Evolutionary conservation across 371 early-diverging fungal genomes (phyloP).

Genomic region (Lichtheimia ornata): DNA sequence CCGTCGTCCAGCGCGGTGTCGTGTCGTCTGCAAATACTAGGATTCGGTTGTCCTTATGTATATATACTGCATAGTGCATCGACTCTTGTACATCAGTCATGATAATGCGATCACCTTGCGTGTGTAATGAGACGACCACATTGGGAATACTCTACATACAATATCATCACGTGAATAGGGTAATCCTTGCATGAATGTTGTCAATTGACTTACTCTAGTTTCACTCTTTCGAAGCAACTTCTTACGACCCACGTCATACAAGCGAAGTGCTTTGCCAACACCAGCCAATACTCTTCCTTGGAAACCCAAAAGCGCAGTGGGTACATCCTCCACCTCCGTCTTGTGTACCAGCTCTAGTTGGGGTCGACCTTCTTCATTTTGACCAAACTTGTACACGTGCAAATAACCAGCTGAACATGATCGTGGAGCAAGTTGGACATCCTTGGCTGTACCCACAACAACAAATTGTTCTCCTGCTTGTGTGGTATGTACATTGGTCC

Average conservation of each 20-base stretch:
- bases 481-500: slow-evolving; percentile 50
- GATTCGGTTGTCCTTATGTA: slow-evolving; percentile 77
- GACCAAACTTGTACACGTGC: slow-evolving; percentile 72
- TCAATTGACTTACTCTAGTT: slow-evolving; percentile 47
- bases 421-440: slow-evolving; percentile 73
- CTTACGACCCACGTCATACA: slow-evolving; percentile 93
- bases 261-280: slow-evolving; percentile 82
- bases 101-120: slow-evolving; percentile 86
- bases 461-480: slow-evolving; percentile 56
- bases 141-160: slow-evolving; percentile 65
- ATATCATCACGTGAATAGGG: neutral
- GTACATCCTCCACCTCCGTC: slow-evolving; percentile 86
- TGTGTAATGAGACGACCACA: slow-evolving; percentile 70
- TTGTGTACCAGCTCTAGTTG: slow-evolving; percentile 80
- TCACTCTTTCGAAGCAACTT: slow-evolving; percentile 93
- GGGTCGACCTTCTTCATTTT: slow-evolving; percentile 52
- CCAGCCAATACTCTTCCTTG: slow-evolving; percentile 90
- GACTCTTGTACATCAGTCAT: slow-evolving; percentile 90
- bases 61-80: slow-evolving; percentile 77
- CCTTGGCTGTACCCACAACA: slow-evolving; percentile 86
- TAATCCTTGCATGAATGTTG: neutral
- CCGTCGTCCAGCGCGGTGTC: slow-evolving; percentile 86
- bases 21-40: slow-evolving; percentile 93
- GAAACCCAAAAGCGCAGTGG: slow-evolving; percentile 83
- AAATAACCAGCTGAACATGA: slow-evolving; percentile 73